Conservation (phyloP, 1,139 yeast genomes). For the Yarrowia galli region DNA sequence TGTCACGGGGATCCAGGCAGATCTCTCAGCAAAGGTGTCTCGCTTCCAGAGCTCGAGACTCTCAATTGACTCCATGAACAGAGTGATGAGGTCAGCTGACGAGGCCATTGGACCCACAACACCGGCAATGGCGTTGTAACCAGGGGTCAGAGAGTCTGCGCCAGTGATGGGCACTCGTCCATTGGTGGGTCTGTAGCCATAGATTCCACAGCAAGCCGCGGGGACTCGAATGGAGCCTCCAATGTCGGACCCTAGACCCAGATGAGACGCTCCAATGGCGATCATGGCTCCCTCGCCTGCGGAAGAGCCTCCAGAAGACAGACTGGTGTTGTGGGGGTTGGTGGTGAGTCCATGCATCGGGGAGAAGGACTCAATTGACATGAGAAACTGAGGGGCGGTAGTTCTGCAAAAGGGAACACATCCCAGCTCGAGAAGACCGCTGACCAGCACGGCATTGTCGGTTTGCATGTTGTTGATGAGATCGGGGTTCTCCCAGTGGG, state of each 20-base stretch:
- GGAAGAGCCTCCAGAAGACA: constrained; percentile 64
- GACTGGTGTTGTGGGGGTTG: constrained; percentile 55
- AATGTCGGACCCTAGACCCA: constrained; percentile 68
- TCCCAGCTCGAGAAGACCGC: constrained; percentile 55
- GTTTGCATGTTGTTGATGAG: constrained; percentile 69
- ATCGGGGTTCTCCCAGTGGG: constrained; percentile 70
- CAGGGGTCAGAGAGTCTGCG: constrained; percentile 50
- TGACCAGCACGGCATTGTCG: constrained; percentile 60
- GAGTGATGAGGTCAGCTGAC: constrained; percentile 43
- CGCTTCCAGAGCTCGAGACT: constrained; percentile 63
- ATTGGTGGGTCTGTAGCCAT: constrained; percentile 59
- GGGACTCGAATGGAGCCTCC: constrained; percentile 70
- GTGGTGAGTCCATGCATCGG: constrained; percentile 56
- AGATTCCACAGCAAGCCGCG: constrained; percentile 60
- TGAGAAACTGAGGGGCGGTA: constrained; percentile 64
- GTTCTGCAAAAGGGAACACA: constrained; percentile 63
- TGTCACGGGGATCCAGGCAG: constrained; percentile 53
- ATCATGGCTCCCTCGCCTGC: constrained; percentile 69
- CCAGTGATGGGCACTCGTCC: constrained; percentile 59
- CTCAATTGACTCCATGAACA: constrained; percentile 60
- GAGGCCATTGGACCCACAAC: constrained; percentile 60
- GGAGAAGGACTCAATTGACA: constrained; percentile 58
- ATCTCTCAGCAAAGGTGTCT: constrained; percentile 59
- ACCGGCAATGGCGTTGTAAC: constrained; percentile 55
- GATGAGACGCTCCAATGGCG: constrained; percentile 57